Evolutionary conservation across 306 rosid genomes (phyloP).

Genomic region (Malus asiatica): DNA sequence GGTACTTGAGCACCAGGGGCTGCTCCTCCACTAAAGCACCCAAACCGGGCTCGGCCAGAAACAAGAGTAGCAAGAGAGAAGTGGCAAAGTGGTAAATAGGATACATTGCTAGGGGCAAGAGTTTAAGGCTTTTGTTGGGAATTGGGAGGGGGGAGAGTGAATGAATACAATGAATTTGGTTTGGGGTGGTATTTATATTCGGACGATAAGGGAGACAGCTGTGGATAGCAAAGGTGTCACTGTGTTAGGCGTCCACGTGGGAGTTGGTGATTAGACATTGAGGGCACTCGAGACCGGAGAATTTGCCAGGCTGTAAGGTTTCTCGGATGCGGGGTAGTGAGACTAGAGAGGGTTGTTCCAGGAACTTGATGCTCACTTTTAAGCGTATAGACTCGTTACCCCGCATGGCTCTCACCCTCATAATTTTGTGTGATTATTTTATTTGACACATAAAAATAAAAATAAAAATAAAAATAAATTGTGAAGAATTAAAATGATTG

Average conservation of each 20-base stretch:
- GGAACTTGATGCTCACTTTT: neutral
- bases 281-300: neutral
- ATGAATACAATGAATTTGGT: neutral
- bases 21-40: constrained; percentile 47
- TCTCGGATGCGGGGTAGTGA: neutral
- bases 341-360: neutral
- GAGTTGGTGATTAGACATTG: rapidly evolving
- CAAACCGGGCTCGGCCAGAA: neutral
- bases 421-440: no score
- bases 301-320: constrained; percentile 36
- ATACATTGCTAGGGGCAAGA: constrained; percentile 15
- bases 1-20: constrained; percentile 67
- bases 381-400: neutral
- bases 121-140: neutral
- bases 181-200: constrained; percentile 20
- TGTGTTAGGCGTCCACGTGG: constrained; percentile 22
- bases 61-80: constrained; percentile 4
- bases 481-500: no score
- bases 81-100: constrained; percentile 26
- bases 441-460: no score
- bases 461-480: no score
- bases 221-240: constrained; percentile 23
- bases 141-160: neutral
- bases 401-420: neutral
- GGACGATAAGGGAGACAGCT: constrained; percentile 35